Conservation (phyloP, 2,329 filamentous ascomycete genomes). For the Arachnomyces sp. region DNA sequence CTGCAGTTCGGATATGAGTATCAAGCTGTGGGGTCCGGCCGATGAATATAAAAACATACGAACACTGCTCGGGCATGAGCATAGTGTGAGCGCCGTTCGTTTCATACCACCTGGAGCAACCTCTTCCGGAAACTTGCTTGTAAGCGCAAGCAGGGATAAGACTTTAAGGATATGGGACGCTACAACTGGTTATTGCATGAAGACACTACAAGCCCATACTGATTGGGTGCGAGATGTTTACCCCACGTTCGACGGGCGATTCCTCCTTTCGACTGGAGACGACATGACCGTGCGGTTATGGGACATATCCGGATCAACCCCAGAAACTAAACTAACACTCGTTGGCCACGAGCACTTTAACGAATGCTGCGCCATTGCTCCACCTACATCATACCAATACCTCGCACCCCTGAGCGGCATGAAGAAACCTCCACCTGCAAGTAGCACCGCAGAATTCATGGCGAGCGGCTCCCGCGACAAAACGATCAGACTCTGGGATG, state of each 20-base stretch:
- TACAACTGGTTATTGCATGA: constrained; percentile 76
- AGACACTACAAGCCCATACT: constrained; percentile 66
- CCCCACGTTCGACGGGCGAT: constrained; percentile 68
- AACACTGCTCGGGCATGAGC: constrained; percentile 77
- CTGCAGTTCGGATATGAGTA: constrained; percentile 71
- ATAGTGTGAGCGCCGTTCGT: constrained; percentile 70
- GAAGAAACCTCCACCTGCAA: constrained; percentile 63
- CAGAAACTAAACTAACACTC: constrained; percentile 63
- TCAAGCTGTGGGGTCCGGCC: constrained; percentile 78
- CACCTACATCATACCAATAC: constrained; percentile 59
- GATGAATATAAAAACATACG: constrained; percentile 83
- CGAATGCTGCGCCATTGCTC: constrained; percentile 71
- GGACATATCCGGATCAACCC: constrained; percentile 7
- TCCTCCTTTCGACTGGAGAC: constrained; percentile 66
- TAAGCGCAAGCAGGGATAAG: constrained; percentile 71
- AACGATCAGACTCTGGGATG: constrained; percentile 71
- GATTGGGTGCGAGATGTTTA: constrained; percentile 79
- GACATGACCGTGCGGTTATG: constrained; percentile 36
- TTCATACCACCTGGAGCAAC: constrained; percentile 70
- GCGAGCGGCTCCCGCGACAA: constrained; percentile 77
- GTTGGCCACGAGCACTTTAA: constrained; percentile 70
- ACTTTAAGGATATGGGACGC: constrained; percentile 76
- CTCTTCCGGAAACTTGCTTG: constrained; percentile 63
- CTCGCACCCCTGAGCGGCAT: constrained; percentile 62
- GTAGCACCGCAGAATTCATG: constrained; percentile 67